Base-by-base conservation (phyloP, 1,284 basidiomycete genomes). In the Kalmanozyma brasiliensis region DNA sequence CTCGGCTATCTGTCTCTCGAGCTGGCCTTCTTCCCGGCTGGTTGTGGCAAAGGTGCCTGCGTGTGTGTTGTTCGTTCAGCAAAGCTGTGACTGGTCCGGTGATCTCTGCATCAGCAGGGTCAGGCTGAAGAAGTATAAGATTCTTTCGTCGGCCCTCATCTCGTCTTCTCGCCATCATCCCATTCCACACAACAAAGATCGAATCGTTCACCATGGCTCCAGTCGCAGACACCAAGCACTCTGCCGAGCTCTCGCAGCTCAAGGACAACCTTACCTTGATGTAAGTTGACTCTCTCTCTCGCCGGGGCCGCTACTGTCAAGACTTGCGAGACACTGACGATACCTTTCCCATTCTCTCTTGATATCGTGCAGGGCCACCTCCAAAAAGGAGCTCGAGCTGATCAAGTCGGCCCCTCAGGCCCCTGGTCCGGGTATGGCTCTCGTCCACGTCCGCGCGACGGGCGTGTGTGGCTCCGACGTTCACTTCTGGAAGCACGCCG, bases 401-500 rank as follows among this genome's bases (percentile, higher is more conserved):
- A 55, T 76, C 55, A 66, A 63, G 23, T 70, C 65, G 17, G 33
- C 55, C 7, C 67, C 69, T 5, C 43, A 59, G 4, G 59, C 64
- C 33, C 73, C 76, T 30, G 71, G 72, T 22, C 76, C 76, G 3
- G 78, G 78, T 24, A 71, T 78, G 58, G 78, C 76, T 7, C 61
- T 80, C 16, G 63, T 80, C n/a, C 78, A 79, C 47, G 67, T 80
- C 24, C 64, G 70, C 20, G 75, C 77, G 24, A 80, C 78, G 7
- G 78, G 76, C 7, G 67, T 73, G 14, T 74, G 71, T 30, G 69
- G 73, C 14, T 73, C 70, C 22, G 85, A 85, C 66, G 84, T 85
- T 2, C 85, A 86, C 71, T 86, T 86, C 70, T 86, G 84, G 85
- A 84, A 85, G 76, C 85, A 86, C 65, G 85, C 66, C 34, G 75